A percentile compares a stretch with the other conserved stretches of the same genome.
Evolutionary conservation across 164 flowering plant species (phyloP).

Genomic region (Vitis labrusca): DNA sequence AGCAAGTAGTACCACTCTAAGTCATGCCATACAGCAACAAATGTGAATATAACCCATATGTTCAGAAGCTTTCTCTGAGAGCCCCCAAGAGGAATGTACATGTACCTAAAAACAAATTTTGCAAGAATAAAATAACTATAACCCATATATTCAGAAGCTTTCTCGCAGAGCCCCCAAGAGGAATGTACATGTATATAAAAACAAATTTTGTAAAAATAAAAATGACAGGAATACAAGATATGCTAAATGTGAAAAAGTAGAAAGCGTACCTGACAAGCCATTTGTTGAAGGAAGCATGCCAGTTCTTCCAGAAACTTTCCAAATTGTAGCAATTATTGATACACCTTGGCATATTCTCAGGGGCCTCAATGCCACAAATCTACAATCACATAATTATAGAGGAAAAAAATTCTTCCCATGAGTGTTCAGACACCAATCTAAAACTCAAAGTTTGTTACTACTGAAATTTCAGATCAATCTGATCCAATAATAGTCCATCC

Average conservation of each 20-base stretch:
- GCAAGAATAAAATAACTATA: neutral
- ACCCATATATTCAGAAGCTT: slow-evolving; percentile 52
- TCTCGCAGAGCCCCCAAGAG: slow-evolving; percentile 86
- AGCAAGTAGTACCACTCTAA: slow-evolving; percentile 72
- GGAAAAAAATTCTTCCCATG: neutral
- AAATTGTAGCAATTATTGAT: slow-evolving; percentile 88
- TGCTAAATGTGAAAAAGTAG: neutral
- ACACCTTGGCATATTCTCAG: slow-evolving; percentile 96
- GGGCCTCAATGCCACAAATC: slow-evolving; percentile 81
- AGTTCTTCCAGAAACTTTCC: slow-evolving; percentile 96
- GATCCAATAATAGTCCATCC: neutral
- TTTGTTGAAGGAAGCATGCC: slow-evolving; percentile 98
- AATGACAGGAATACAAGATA: neutral
- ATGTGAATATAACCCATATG: slow-evolving; percentile 93
- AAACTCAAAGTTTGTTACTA: neutral
- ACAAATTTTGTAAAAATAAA: neutral
- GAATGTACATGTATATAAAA: slow-evolving; percentile 87
- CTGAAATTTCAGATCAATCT: neutral
- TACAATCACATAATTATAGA: slow-evolving; percentile 25
- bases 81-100: slow-evolving; percentile 98
- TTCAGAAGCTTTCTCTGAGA: slow-evolving; percentile 75
- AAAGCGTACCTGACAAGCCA: slow-evolving; percentile 88
- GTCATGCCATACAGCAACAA: slow-evolving; percentile 99
- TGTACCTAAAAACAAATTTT: slow-evolving; percentile 51
- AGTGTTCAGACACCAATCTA: slow-evolving; percentile 5